Evolutionary conservation across 768 basidiomycete species (phyloP).

Genomic region (Pisolithus orientalis): DNA sequence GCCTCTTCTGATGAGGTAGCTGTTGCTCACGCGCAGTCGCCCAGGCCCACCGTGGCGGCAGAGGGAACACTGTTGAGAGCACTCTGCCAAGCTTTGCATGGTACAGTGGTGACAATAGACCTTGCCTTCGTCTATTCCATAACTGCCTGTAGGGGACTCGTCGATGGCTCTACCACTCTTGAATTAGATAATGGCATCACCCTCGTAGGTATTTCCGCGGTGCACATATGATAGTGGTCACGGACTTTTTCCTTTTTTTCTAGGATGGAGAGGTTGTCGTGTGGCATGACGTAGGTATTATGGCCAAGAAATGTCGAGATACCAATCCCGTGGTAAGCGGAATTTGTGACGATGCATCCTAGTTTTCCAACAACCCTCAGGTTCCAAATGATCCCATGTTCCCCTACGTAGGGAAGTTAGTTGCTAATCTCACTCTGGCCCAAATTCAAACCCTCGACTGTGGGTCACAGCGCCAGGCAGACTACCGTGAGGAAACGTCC

Average conservation of each 20-base stretch:
- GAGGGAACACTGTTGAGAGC: constrained; percentile 71
- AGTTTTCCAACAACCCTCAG: constrained; percentile 26
- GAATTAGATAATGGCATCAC: constrained; percentile 79
- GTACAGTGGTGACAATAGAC: constrained; percentile 30
- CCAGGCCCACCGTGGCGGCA: constrained; percentile 70
- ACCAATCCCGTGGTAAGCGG: constrained; percentile 53
- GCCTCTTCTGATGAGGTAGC: background rate
- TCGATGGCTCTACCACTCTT: constrained; percentile 70
- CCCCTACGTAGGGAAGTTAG: constrained; percentile 71
- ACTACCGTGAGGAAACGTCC: constrained; percentile 45
- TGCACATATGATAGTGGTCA: background rate
- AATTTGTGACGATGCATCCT: background rate
- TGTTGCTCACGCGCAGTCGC: constrained; percentile 6
- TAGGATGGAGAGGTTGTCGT: constrained; percentile 75
- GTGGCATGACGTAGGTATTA: constrained; percentile 73
- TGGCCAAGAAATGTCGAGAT: constrained; percentile 59
- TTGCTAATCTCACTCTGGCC: constrained; percentile 72
- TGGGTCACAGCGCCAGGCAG: constrained; percentile 55
- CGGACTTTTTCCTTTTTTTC: background rate
- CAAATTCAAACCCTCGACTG: constrained; percentile 80
- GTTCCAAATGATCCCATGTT: constrained; percentile 51
- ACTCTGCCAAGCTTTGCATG: constrained; percentile 72
- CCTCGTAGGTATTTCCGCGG: constrained; percentile 34
- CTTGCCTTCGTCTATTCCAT: constrained; percentile 1
- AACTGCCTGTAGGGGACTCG: constrained; percentile 49